A percentile compares a stretch with the other conserved stretches of the same genome.
phyloP scores from a whole-genome alignment of 2,329 filamentous ascomycete species.

The Fusarium sp. region DNA sequence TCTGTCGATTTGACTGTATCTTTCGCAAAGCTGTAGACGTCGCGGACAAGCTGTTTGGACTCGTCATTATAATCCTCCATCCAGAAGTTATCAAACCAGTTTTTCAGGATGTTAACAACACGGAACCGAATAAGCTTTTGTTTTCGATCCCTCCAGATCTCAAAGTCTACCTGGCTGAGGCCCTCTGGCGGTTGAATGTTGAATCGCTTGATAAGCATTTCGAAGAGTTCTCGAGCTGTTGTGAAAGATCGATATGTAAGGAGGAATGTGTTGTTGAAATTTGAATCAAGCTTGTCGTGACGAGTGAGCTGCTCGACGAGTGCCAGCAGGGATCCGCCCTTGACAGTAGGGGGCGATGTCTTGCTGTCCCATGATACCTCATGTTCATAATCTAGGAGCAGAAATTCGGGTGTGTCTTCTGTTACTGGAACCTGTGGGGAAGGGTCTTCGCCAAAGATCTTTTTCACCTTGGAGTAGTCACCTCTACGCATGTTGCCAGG shows the following conservation, averaged over 20 bases:
- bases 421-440: slow-evolving; percentile 64
- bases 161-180: slow-evolving; percentile 79
- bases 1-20: slow-evolving; percentile 94
- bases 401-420: slow-evolving; percentile 85
- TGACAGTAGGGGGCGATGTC: slow-evolving; percentile 78
- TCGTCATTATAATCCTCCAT: slow-evolving; percentile 93
- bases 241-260: slow-evolving; percentile 98
- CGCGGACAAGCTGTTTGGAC: slow-evolving; percentile 84
- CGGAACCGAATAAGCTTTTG: slow-evolving; percentile 96
- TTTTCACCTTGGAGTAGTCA: slow-evolving; percentile 73
- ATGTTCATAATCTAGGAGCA: slow-evolving; percentile 86
- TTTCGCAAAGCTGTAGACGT: slow-evolving; percentile 90
- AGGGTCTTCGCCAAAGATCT: slow-evolving; percentile 74
- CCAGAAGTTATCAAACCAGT: slow-evolving; percentile 99
- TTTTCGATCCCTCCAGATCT: slow-evolving; percentile 91
- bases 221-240: slow-evolving; percentile 88
- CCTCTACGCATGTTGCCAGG: slow-evolving; percentile 68
- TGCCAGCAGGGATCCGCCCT: slow-evolving; percentile 88
- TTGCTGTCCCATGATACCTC: slow-evolving; percentile 94
- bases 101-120: slow-evolving; percentile 97
- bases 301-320: slow-evolving; percentile 95
- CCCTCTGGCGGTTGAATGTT: slow-evolving; percentile 91
- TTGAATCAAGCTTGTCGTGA: slow-evolving; percentile 94
- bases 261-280: slow-evolving; percentile 97
- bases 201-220: slow-evolving; percentile 91